phyloP scores from a whole-genome alignment of 768 basidiomycete species.

The Multifurca ochricompacta region DNA sequence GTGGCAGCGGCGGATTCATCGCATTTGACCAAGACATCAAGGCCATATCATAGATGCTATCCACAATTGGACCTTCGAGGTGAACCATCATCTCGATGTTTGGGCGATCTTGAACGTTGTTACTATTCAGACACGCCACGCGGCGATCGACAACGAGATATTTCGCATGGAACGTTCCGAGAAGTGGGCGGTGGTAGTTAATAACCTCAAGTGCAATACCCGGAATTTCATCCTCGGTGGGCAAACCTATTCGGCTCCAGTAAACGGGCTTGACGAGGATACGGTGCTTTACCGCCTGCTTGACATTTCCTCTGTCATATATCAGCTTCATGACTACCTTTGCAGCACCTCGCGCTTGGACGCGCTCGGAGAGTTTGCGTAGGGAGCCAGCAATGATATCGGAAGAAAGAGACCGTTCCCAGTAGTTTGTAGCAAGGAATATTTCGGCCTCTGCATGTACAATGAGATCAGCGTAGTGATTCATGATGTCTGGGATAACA shows the following conservation, averaged over 20 bases:
- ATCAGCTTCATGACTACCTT: conserved; percentile 58
- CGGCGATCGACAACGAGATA: conserved; percentile 64
- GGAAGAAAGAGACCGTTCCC: conserved; percentile 45
- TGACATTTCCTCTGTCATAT: conserved; percentile 58
- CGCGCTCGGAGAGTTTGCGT: conserved; percentile 32
- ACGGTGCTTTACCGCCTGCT: conserved; percentile 43
- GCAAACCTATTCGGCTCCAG: conserved; percentile 44
- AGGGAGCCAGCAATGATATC: conserved; percentile 40
- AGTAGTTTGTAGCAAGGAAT: conserved; percentile 60
- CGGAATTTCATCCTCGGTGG: conserved; percentile 47
- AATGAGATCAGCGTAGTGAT: conserved; percentile 57
- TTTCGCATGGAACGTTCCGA: conserved; percentile 68
- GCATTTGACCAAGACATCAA: conserved; percentile 52
- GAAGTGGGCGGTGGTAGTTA: conserved; percentile 45
- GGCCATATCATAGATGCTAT: conserved; percentile 61
- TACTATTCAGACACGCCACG: conserved; percentile 54
- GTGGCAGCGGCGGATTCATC: conserved; percentile 40
- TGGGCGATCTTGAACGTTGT: conserved; percentile 57
- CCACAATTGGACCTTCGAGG: conserved; percentile 63
- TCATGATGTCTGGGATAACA: conserved; percentile 65
- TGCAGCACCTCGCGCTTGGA: conserved; percentile 34
- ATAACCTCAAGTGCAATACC: conserved; percentile 55
- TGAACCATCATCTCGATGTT: conserved; percentile 59
- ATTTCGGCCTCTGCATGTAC: conserved; percentile 55
- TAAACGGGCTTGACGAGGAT: conserved; percentile 38